Base-by-base conservation (phyloP, 306 rosid species). In the Pterocarpus santalinus region DNA sequence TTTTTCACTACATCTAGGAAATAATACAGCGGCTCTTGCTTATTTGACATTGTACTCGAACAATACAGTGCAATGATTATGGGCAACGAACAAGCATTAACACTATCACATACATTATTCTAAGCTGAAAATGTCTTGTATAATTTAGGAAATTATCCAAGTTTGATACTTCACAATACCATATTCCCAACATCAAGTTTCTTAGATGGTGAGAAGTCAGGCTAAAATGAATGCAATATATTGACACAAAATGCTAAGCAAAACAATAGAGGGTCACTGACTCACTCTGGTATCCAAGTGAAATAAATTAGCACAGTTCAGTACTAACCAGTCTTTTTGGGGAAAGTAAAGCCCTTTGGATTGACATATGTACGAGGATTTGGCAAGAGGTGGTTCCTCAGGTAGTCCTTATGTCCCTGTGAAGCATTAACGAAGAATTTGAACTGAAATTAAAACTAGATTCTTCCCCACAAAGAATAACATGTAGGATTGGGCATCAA, bases 401-500 rank as follows among this genome's bases (percentile, higher is more conserved):
- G 84, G 82, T 93, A 95, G 22, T 95, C 98, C 88, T 90, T 93
- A 2, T 89, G 80, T 16, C 99, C 98, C 99, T 95, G 94, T 52
- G 69, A 57, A 52, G 71, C 56, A 82, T 75, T n/a, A 72, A 35
- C 12, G 7, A 64, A 57, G 51, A 74, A 78, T 35, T 76, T 76
- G 58, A 41, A 72, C 17, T 72, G 63, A 41, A 52, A 80, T 15
- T 65, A 38, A 11, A 58, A 7, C 64, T 35, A 39, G 41, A 86
- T 55, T 52, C n/a, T 61, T 56, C 28, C 28, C 28, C 28, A 22
- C 28, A 22, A 22, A 22, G 28, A 22, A 22, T n/a, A 77, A 79
- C 73, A 30, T 36, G 67, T 10, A 60, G 55, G 69, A 33, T 75
- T 15, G 7, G 32, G 73, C 8, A 41, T 71, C 51, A 76, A 82